Conservation (phyloP, 768 basidiomycete species). For the Russula abietina region DNA sequence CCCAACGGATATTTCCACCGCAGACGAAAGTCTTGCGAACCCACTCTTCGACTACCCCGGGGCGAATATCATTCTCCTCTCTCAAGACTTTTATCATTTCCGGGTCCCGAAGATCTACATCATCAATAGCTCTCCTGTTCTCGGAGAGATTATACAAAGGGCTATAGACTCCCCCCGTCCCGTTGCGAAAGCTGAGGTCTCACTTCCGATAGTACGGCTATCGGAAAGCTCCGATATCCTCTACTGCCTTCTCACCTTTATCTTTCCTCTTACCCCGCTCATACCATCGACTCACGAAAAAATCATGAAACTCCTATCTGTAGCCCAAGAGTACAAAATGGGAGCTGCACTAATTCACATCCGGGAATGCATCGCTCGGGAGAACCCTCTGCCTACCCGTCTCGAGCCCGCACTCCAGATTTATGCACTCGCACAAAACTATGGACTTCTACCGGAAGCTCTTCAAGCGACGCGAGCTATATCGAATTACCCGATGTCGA, state of each 20-base stretch:
- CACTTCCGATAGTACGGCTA: not conserved
- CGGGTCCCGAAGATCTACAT: constrained; percentile 41
- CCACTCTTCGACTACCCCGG: no score
- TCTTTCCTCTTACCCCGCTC: not conserved
- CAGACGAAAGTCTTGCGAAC: no score
- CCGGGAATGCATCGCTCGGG: not conserved
- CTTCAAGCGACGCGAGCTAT: no score
- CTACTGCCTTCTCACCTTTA: no score
- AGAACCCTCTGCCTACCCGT: not conserved
- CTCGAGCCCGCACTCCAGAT: constrained; percentile 1
- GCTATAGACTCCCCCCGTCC: no score
- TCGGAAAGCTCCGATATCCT: no score
- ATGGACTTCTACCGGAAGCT: no score
- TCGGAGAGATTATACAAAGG: constrained; percentile 18
- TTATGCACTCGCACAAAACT: constrained; percentile 4
- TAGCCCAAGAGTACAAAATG: no score
- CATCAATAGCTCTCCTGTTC: constrained; percentile 31
- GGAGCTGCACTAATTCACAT: not conserved
- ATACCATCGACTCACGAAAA: not conserved
- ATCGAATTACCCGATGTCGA: not conserved
- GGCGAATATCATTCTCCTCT: constrained; percentile 16
- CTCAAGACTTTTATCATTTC: constrained; percentile 40
- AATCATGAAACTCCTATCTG: not conserved
- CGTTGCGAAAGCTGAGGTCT: no score
- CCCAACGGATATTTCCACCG: no score